Conservation (phyloP, 176 grass and related monocot species). For the Themeda triandra region DNA sequence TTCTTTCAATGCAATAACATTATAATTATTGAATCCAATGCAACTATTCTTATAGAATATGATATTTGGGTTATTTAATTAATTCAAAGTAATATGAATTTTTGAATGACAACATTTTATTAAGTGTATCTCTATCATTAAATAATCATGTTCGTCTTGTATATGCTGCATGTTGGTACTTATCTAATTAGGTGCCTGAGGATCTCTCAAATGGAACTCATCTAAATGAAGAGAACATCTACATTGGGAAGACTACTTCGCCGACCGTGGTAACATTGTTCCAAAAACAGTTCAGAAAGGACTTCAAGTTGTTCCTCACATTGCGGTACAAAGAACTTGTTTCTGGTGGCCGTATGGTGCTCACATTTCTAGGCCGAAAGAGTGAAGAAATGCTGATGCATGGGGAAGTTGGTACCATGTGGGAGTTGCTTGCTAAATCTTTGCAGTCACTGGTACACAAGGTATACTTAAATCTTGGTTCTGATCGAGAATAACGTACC, state of each 20-base stretch:
- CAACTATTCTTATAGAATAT: background rate
- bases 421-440: conserved; percentile 22
- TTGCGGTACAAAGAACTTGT: conserved; percentile 31
- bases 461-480: conserved; percentile 12
- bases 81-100: background rate
- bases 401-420: background rate
- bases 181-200: background rate
- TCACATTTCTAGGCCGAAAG: conserved; percentile 37
- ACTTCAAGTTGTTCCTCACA: conserved; percentile 24
- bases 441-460: conserved; percentile 23
- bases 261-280: no score
- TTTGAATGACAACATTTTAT: background rate
- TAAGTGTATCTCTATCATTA: background rate
- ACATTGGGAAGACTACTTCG: background rate
- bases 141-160: background rate
- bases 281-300: no score
- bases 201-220: background rate
- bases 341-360: conserved; percentile 31
- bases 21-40: no score
- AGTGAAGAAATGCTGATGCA: background rate
- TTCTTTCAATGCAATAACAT: no score
- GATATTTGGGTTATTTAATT: background rate
- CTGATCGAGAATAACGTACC: background rate
- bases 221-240: background rate
- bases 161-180: background rate